phyloP scores from a whole-genome alignment of 768 basidiomycete genomes.

The Naganishia antarctica region DNA sequence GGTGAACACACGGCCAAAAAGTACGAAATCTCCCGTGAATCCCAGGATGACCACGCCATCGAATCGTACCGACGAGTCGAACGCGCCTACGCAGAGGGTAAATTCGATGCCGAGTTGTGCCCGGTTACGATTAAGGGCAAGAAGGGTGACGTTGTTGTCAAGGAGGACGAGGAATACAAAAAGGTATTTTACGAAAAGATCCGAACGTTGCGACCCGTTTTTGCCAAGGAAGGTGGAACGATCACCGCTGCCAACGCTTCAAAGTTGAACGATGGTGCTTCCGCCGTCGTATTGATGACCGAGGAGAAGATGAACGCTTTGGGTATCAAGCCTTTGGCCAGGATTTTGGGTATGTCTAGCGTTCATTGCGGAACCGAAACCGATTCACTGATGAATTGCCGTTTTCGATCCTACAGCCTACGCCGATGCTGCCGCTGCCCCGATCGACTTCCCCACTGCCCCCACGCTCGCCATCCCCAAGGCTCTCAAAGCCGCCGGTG shows the following conservation, averaged over 20 bases:
- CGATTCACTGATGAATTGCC: not conserved
- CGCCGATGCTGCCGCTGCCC: slow-evolving; percentile 93
- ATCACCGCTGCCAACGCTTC: slow-evolving; percentile 98
- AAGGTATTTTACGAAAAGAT: slow-evolving; percentile 92
- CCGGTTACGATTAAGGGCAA: slow-evolving; percentile 81
- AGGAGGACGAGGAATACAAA: slow-evolving; percentile 98
- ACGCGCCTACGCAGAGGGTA: slow-evolving; percentile 77
- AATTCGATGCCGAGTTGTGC: slow-evolving; percentile 82
- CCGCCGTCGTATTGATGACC: slow-evolving; percentile 89
- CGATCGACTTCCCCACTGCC: slow-evolving; percentile 93
- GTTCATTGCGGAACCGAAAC: not conserved
- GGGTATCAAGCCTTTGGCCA: slow-evolving; percentile 86
- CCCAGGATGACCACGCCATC: slow-evolving; percentile 83
- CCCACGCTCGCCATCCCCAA: slow-evolving; percentile 85
- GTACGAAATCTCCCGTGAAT: slow-evolving; percentile 74
- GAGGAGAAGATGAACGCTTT: slow-evolving; percentile 87
- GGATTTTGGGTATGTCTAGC: slow-evolving; percentile 74
- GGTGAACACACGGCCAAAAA: slow-evolving; percentile 81
- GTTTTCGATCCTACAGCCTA: slow-evolving; percentile 60
- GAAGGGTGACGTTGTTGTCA: slow-evolving; percentile 66
- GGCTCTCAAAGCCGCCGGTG: slow-evolving; percentile 79
- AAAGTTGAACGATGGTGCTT: slow-evolving; percentile 90
- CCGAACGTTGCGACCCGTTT: slow-evolving; percentile 77
- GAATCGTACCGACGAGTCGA: slow-evolving; percentile 93
- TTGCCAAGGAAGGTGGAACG: slow-evolving; percentile 70